Base-by-base conservation (phyloP, 495 filamentous ascomycete genomes). In the Penicillium cosmopolitanum region DNA sequence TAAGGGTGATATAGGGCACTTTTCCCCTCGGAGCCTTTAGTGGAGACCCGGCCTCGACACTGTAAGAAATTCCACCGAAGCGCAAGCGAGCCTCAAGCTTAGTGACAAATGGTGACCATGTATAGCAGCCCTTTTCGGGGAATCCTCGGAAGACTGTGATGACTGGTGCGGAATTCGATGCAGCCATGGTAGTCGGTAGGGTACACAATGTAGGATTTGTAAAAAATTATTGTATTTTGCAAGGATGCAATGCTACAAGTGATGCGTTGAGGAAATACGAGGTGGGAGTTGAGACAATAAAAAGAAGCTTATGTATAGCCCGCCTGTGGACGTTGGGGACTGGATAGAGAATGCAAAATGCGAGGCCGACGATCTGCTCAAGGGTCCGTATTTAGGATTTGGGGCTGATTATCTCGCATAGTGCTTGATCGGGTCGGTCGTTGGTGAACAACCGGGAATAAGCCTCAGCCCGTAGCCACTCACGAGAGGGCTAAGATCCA, bases 1-100 rank as follows among this genome's bases (percentile, higher is more conserved):
- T 25, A 36, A 67, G 51, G 12, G 66, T 53, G 28, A 74, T 52
- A 64, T 89, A 90, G 4, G 86, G 87, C 23, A 89, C 77, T 67
- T 89, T 89, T 16, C 84, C 83, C 25, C 70, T 77, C 0, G 86
- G 86, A 1, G 71, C 80, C n/a, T 67, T 60, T 19, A 36, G 42
- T 0, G 69, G 48, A 0, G 79, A 82, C 0, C 85, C 86, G 0
- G 56, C 33, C 0, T 75, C 79, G 4, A 64, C 60, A 3, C 46
- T 53, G 68, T 90, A 89, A 0, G 70, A 44, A 12, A 87, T 42
- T 0, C 68, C 68, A 5, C 71, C 77, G 54, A 87, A 78, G 21
- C 86, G 85, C 8, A 90, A 74, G 1, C 85, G 85, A 23, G 82
- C 73, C 62, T 90, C 86, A 53, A 89, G 78, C 67, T 89, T 90